Evolutionary conservation across 306 rosid species (phyloP), one percentile per base, ranked within the genome.

Genomic region (Malus asiatica): DNA sequence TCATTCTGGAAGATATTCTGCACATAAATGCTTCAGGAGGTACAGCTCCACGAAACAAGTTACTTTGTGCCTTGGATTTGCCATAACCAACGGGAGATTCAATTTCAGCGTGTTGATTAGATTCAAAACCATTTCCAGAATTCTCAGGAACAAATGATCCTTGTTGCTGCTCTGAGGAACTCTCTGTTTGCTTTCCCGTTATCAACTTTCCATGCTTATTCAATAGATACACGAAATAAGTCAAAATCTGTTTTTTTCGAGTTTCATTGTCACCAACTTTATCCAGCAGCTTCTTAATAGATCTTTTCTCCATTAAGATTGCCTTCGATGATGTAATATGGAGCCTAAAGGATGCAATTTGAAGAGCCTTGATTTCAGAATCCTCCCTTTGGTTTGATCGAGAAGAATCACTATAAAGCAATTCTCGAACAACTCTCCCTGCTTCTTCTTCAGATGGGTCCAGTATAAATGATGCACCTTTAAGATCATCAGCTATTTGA

Each of bases 21-120:
- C 98, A 91, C 45, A 76, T 83, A 70, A 84, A 91, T 77, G 85
- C 91, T 81, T 83, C 86, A 18, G 96, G 97, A 19, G 88, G 93
- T 53, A 75, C 72, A 73, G 63, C 70, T 77, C 82, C 82, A 68
- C 75, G 79, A 67, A 81, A 77, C 75, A 84, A 70, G 52, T 77
- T 70, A 16, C 68, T 73, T 77, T 58, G 81, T 63, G 83, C 70
- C 53, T 46, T 80, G 74, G 72, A 13, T n/a, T 77, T 78, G 27
- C 77, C 62, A 63, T 66, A 35, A 62, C 77, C 78, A 65, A 32
- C 0, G 61, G 45, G 77, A 44, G 68, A 66, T 42, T 79, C 84
- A 48, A 30, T 77, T 72, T 80, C 82, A 67, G 78, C 80, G 80
- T 16, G 30, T 33, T 55, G 83, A 70, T 27, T 53, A 52, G 30